Evolutionary conservation across 2,329 filamentous ascomycete species (phyloP), one percentile per base, ranked within the genome.

Genomic region (Westerdykella aurantiaca): DNA sequence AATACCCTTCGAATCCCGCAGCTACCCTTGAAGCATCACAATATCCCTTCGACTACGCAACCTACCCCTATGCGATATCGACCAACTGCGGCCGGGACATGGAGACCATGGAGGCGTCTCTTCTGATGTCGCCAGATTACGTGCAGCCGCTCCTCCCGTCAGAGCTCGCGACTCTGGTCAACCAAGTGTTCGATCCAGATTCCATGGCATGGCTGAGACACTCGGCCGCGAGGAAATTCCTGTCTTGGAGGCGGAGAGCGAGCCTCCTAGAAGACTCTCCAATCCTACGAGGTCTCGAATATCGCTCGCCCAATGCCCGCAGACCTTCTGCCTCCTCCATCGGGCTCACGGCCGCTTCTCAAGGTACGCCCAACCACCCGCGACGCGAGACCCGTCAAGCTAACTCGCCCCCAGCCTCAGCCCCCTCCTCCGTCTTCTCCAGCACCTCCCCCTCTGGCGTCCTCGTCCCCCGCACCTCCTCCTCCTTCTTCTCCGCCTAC

Each of bases 81-180:
- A 93, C 86, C 16, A 79, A 79, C 11, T 74, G 79, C 18, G 80
- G 78, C 1, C 78, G 79, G 17, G 88, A 96, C 56, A 72, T 81
- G 47, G 88, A 95, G 33, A 81, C 78, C 35, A 94, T 97, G 83
- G 91, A 97, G 63, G 91, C 90, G 14, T 95, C 88, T 57, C 74
- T 95, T 0, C 76, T 97, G 14, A 97, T 97, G 91, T 89, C 83
- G 44, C 84, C 90, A 1, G 86, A 93, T 57, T 97, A 96, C 61
- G 73, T 93, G 12, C 84, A 88, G 48, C 91, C 91, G 1, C 74
- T 96, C 4, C 69, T 86, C 3, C 69, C 79, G 0, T 93, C 88
- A 7, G 90, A 97, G 45, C 78, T 97, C 2, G 58, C 67, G 5
- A 66, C 71, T 7, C 73, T 97, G 1, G 78, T 95, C n/a, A 72